Evolutionary conservation across 2,329 filamentous ascomycete genomes (phyloP), one percentile per base, ranked within the genome.

Genomic region (Phaeosphaeriaceae sp.): DNA sequence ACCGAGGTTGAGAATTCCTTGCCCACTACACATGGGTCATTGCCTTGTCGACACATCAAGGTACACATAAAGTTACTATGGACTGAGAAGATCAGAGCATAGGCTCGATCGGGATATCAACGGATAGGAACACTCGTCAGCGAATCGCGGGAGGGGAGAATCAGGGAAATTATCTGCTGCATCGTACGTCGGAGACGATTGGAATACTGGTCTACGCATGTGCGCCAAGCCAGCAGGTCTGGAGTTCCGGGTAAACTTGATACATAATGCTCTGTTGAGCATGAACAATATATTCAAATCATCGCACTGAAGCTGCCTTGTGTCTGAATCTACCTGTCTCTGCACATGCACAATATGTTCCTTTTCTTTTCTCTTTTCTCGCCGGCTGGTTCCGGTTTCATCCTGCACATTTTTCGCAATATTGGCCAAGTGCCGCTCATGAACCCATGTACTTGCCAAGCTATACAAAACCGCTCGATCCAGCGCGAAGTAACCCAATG

Each of bases 211-310:
- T n/a, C 32, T 53, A 46, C 21, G 28, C 32, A 7, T 20, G 16
- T 45, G 34, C 45, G 39, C 30, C 38, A 28, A 39, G 17, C 17
- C 47, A 48, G 49, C 51, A 45, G 49, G 51, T 29, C 36, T 53
- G 49, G 17, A 21, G n/a, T n/a, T n/a, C n/a, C n/a, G n/a, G n/a
- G n/a, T n/a, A n/a, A n/a, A n/a, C n/a, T n/a, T n/a, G n/a, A 38
- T 4, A 16, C n/a, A 37, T 16, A 15, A 15, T 18, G 20, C 18
- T 23, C 16, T 21, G 26, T 30, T 3, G n/a, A 32, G 18, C 26
- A 33, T 23, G 12, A 38, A 5, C n/a, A 20, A 36, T 36, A 15
- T 17, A 36, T 6, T 18, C 9, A n/a, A 21, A 39, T 26, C n/a
- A 13, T 4, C 36, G 26, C 15, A 39, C 9, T 15, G 4, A 39